Conservation (phyloP, 495 filamentous ascomycete species). For the Xylaria scruposa region DNA sequence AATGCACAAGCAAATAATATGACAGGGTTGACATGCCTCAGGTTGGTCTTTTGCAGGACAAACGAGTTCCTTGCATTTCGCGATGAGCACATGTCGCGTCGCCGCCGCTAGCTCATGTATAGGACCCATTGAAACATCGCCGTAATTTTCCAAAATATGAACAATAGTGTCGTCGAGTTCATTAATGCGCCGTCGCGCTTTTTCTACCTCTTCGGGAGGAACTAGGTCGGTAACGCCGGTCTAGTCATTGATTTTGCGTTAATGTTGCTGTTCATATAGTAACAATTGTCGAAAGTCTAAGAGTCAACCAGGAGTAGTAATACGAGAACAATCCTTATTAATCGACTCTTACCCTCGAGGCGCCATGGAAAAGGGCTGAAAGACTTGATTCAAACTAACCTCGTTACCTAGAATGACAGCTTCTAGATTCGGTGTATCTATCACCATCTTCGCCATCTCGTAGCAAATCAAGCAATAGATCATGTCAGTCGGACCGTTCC, state of each 20-base stretch:
- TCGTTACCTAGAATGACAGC: slow-evolving; percentile 50
- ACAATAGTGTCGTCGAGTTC: slow-evolving; percentile 51
- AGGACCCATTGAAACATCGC: slow-evolving; percentile 65
- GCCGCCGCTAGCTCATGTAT: slow-evolving; percentile 63
- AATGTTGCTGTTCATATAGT: neutral
- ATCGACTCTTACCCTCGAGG: neutral
- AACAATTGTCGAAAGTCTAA: neutral
- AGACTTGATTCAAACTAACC: slow-evolving; percentile 18
- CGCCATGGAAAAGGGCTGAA: neutral
- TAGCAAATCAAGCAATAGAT: slow-evolving; percentile 66
- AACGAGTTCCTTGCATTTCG: slow-evolving; percentile 53
- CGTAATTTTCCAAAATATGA: slow-evolving; percentile 59
- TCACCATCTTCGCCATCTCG: slow-evolving; percentile 56
- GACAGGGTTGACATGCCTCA: slow-evolving; percentile 35
- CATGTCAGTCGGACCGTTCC: slow-evolving; percentile 70
- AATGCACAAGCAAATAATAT: neutral
- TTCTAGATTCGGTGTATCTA: slow-evolving; percentile 52
- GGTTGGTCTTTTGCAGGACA: slow-evolving; percentile 51
- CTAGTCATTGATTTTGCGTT: slow-evolving; percentile 1
- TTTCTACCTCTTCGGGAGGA: slow-evolving; percentile 47
- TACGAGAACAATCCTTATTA: neutral
- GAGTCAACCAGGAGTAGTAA: neutral
- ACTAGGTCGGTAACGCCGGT: neutral
- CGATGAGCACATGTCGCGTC: slow-evolving; percentile 52
- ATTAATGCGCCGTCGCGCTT: slow-evolving; percentile 58